Conservation (phyloP, 805 yeast species). For the Candida orba region DNA sequence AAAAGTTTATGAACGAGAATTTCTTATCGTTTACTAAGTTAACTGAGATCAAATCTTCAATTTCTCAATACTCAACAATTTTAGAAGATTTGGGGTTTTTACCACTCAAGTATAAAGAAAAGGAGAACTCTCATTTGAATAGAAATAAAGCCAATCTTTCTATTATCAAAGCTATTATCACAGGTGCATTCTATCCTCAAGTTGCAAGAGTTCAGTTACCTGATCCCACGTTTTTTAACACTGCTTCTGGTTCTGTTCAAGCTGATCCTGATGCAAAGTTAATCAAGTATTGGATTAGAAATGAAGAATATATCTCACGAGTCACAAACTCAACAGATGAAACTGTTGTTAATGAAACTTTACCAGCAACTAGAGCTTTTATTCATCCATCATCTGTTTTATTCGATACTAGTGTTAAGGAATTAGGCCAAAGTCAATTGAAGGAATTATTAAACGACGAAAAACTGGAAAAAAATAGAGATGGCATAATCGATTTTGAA, state of each 20-base stretch:
- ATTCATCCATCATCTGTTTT: conserved; percentile 81
- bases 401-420: conserved; percentile 40
- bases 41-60: conserved; percentile 64
- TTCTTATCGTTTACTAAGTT: conserved; percentile 55
- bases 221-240: conserved; percentile 63
- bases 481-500: conserved; percentile 32
- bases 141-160: conserved; percentile 42
- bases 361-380: conserved; percentile 67
- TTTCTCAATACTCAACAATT: conserved; percentile 61
- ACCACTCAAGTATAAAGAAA: conserved; percentile 41
- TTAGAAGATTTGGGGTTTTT: conserved; percentile 74
- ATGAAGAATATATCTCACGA: conserved; percentile 39
- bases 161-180: conserved; percentile 57
- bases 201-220: conserved; percentile 78
- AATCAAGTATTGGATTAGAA: conserved; percentile 67
- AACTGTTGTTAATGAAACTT: conserved; percentile 17
- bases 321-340: conserved; percentile 7
- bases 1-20: conserved; percentile 48
- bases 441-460: conserved; percentile 23
- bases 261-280: conserved; percentile 75
- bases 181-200: conserved; percentile 81
- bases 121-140: conserved; percentile 32
- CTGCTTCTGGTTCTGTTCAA: conserved; percentile 74
- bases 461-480: conserved; percentile 23
- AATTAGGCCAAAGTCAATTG: conserved; percentile 20